phyloP scores from a whole-genome alignment of 1,139 yeast genomes.

The Lodderomyces oxycetoniae region DNA sequence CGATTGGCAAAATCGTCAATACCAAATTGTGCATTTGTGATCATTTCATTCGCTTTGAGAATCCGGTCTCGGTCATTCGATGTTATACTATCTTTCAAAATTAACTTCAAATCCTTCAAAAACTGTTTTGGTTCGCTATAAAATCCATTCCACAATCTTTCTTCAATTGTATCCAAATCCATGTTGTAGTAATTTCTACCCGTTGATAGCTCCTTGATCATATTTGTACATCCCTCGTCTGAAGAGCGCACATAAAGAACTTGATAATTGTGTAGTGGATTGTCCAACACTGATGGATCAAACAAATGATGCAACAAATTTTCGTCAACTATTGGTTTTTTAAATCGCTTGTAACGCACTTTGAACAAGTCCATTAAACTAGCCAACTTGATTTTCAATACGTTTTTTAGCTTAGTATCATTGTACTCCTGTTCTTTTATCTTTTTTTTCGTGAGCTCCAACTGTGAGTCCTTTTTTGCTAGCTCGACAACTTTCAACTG shows the following conservation, averaged over 20 bases:
- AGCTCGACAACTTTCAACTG: slow-evolving; percentile 25
- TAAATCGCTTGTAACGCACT: slow-evolving; percentile 79
- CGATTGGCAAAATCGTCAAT: slow-evolving; percentile 82
- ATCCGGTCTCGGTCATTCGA: slow-evolving; percentile 80
- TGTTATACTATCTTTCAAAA: slow-evolving; percentile 70
- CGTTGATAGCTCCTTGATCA: slow-evolving; percentile 73
- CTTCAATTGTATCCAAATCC: slow-evolving; percentile 93
- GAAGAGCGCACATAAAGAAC: slow-evolving; percentile 52
- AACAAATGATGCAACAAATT: slow-evolving; percentile 67
- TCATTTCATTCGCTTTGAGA: slow-evolving; percentile 91
- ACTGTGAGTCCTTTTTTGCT: slow-evolving; percentile 11
- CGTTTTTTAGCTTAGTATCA: slow-evolving; percentile 79
- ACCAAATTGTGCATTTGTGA: slow-evolving; percentile 93
- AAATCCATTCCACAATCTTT: slow-evolving; percentile 93
- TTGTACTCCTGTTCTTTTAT: slow-evolving; percentile 55
- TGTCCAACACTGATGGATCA: slow-evolving; percentile 47
- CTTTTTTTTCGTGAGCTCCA: slow-evolving; percentile 25
- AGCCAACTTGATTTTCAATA: slow-evolving; percentile 77
- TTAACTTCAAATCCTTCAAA: slow-evolving; percentile 76
- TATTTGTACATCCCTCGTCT: slow-evolving; percentile 49
- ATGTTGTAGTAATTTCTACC: slow-evolving; percentile 75
- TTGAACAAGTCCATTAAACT: slow-evolving; percentile 88
- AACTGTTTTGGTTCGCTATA: slow-evolving; percentile 93
- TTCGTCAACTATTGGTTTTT: slow-evolving; percentile 86
- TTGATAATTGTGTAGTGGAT: slow-evolving; percentile 38